Evolutionary conservation across 23 red algal genomes (phyloP), one percentile per base, ranked within the genome.

Genomic region (Gracilariopsis chorda): DNA sequence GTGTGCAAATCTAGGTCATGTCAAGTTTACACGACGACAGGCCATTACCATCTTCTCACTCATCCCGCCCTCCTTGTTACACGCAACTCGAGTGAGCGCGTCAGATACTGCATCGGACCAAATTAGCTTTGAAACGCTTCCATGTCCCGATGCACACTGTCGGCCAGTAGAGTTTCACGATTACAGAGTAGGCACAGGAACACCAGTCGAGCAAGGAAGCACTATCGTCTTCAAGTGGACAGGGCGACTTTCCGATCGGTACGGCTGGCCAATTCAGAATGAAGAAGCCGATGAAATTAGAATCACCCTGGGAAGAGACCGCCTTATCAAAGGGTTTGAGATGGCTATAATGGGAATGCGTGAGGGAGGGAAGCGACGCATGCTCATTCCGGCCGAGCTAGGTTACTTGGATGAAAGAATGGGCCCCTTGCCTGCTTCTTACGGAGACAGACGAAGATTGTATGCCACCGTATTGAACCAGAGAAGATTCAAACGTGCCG

Each of bases 261-360:
- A 91, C 52, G 94, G 94, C 36, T 96, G 94, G 94, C 80, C 94
- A 32, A 86, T 91, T 64, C 83, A 96, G 28, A 61, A 74, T 30
- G 86, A 88, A 62, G 51, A 82, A 10, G 94, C 76, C 14, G 83
- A 73, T 20, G 83, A 77, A 12, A 48, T 77, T 14, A 79, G 43
- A 36, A 19, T 86, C 9, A 59, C 42, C 7, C 5, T 85, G 30
- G 80, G 81, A 1, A 62, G 35, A 13, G 91, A 67, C 48, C 24
- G 27, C 21, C 59, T 84, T 27, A 85, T 94, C 71, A 51, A 28
- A 40, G 91, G 91, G 23, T 79, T 86, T 52, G 79, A 64, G 39
- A 45, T 69, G 91, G 79, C 78, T 1, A 24, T 91, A n/a, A 53
- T 72, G 57, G 75, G 75, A 9, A 94, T 94, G 91, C 59, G 82